Base-by-base conservation (phyloP, 768 basidiomycete genomes). In the Calocera cornea region DNA sequence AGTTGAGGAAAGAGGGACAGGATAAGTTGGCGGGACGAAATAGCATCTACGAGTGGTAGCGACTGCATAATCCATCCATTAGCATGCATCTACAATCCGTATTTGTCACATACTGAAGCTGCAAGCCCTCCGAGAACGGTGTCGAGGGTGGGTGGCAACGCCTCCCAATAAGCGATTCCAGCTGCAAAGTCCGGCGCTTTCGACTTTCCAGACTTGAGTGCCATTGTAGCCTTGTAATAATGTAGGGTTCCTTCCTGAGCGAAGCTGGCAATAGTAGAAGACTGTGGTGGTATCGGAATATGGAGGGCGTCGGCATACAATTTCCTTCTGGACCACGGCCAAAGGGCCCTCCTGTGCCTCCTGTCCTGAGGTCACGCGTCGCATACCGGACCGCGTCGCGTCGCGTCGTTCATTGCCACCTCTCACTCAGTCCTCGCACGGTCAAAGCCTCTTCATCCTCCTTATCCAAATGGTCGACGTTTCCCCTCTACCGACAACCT, bases 11-110 rank as follows among this genome's bases (percentile, higher is more conserved):
- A 79, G 65, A 97, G 82, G 69, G 86, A 82, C 34, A 95, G 83
- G 68, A 95, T 82, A 75, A 98, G 89, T 38, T 91, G 86, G 38
- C 95, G 86, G 1, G 94, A 95, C 41, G 91, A 89, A 17, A 97
- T 83, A 2, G 93, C 83, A 76, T 99, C 95, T 71, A 97, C 80
- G 40, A 93, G 85, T 0, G 95, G 95, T 24, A 97, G 84, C 47
- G 93, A 85, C 89, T 94, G 67, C 64, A 31, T n/a, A 10, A 44
- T 5, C 65, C 36, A 67, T 29, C 38, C 14, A 60, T 41, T 17
- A 24, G 65, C 5, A 5, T 47, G 40, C 34, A 65, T 22, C 8
- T 34, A 67, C 41, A 2, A n/a, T 27, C 27, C 24, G 7, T 27
- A 24, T 1, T 19, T 36, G 33, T 49, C 67, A 27, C 33, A 67